Percentiles rank a stretch among this genome's conserved stretches.
phyloP scores from a whole-genome alignment of 2,329 filamentous ascomycete species.

The Biscogniauxia marginata region DNA sequence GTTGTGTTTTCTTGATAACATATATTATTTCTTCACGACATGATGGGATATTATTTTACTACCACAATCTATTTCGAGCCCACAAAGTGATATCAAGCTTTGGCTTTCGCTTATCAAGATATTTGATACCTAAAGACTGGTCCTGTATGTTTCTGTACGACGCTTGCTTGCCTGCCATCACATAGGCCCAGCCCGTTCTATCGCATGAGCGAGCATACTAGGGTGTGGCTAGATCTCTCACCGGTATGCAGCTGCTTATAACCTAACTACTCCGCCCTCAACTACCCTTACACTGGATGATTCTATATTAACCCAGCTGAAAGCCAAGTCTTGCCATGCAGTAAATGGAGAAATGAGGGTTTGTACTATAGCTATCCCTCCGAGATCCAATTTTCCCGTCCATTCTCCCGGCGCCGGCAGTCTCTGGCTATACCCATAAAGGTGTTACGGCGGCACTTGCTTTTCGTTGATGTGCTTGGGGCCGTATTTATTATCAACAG shows the following conservation, averaged over 20 bases:
- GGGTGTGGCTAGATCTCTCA: neutral
- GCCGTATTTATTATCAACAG: neutral
- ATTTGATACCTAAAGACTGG: neutral
- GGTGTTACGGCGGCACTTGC: constrained; percentile 11
- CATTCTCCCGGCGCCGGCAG: constrained; percentile 18
- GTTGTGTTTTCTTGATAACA: too few relatives aligned
- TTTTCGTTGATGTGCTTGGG: neutral
- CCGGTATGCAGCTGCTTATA: neutral
- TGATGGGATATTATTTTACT: too few relatives aligned
- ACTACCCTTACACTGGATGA: neutral
- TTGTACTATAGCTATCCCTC: constrained; percentile 5
- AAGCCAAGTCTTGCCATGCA: neutral
- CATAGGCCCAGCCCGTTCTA: neutral
- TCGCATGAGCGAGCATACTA: neutral
- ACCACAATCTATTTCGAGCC: too few relatives aligned
- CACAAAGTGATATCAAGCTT: too few relatives aligned
- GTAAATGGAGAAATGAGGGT: neutral
- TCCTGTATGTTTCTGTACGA: neutral
- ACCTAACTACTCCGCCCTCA: neutral
- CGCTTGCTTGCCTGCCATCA: neutral
- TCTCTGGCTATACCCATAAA: constrained; percentile 6
- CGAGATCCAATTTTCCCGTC: constrained; percentile 14
- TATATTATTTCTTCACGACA: too few relatives aligned
- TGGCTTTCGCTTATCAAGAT: neutral
- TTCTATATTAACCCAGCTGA: neutral